Evolutionary conservation across 2,329 filamentous ascomycete genomes (phyloP), one percentile per base, ranked within the genome.

Genomic region (Pseudocercospora ulei): DNA sequence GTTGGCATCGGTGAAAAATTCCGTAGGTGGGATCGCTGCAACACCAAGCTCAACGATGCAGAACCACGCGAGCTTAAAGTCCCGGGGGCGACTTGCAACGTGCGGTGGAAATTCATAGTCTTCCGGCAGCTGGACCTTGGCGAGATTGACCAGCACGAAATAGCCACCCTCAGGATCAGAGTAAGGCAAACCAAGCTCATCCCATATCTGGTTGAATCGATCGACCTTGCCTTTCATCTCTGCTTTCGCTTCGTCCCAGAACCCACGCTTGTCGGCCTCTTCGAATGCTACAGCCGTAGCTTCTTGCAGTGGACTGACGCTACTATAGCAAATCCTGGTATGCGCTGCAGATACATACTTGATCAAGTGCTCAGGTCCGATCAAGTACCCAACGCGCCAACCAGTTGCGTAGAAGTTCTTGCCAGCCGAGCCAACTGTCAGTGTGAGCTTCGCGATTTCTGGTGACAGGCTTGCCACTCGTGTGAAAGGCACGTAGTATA

Each of bases 341-440:
- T 98, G 90, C 1, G 90, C 90, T n/a, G 85, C 85, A 7, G 82
- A 76, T 19, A 94, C 88, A 59, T 94, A 83, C 59, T 93, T 82
- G 65, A 96, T 86, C 36, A 96, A 69, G 44, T 94, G 75, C 37
- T 84, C 75, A 0, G 83, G 85, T 0, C 90, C 90, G 56, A 96
- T 90, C 22, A 98, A 69, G 78, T 88, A 98, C 39, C 88, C 83
- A 50, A 96, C 87, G 41, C 90, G 79, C 90, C 90, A 98, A 31
- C 90, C 90, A 0, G 90, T 98, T 40, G 84, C 85, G 58, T 96
- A 96, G 64, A 98, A 98, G 69, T 90, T 92, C 73, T 98, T 98
- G 54, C 90, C 90, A 1, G 86, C 90, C 0, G 85, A 94, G 12
- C 90, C 90, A 18, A 98, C 90, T 0, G 90, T 96, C 34, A 98